Base-by-base conservation (phyloP, 129 eudicot species). In the Lactuca saligna region DNA sequence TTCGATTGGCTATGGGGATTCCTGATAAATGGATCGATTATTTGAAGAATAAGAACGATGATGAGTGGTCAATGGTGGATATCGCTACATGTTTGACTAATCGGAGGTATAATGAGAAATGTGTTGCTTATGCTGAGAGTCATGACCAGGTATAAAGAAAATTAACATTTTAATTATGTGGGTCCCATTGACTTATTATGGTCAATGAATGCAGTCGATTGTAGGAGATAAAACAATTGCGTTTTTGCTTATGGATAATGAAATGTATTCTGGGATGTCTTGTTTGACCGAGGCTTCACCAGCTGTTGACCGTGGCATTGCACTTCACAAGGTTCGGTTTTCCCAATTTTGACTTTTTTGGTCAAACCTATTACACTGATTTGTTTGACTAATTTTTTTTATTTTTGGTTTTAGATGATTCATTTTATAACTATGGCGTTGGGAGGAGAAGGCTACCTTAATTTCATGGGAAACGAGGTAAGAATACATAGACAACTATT, bases 391-490 rank as follows among this genome's bases (percentile, higher is more conserved):
- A 7, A 31, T 71, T 6, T 49, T 6, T 49, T 46, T 25, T 59
- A 4, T 41, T 57, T 61, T 60, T 73, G 57, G 15, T 58, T 37
- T 75, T 83, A 94, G 99, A 94, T 94, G 97, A 89, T 94, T 76
- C 99, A 94, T 84, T 87, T 87, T 78, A 74, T 94, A 66, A 94
- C 99, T 3, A 94, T 94, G 99, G 99, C 99, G 63, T 75, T 94
- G 66, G 99, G 99, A 75, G 99, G 99, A 73, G 97, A 87, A 51
- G 99, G 99, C 53, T 94, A 94, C 84, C 99, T 94, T 57, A 89
- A 83, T 82, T 94, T 94, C 87, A 94, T 94, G 99, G 99, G 99
- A 70, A 94, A 94, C 68, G 99, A 94, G 97, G 99, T 87, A 77
- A 82, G 38, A 53, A 67, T 17, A 44, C 37, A 46, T 57, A 5